Conservation (phyloP, 2,329 filamentous ascomycete genomes). For the Neonectria hederae region DNA sequence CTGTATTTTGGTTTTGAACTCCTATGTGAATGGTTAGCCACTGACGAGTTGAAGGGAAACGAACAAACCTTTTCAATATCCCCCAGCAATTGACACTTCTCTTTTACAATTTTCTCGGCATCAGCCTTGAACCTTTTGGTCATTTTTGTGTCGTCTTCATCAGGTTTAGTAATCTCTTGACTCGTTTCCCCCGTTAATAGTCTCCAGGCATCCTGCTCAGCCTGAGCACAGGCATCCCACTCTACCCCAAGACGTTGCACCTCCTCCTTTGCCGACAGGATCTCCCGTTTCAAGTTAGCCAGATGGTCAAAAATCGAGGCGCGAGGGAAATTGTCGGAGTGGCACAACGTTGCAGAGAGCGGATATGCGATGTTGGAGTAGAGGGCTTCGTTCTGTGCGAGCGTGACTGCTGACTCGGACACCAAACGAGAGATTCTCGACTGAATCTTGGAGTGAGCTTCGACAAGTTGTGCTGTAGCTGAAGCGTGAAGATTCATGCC, state of each 20-base stretch:
- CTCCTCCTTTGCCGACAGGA: conserved; percentile 38
- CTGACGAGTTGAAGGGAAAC: fast-evolving
- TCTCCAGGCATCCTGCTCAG: conserved; percentile 34
- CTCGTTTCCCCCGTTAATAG: conserved; percentile 16
- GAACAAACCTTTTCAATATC: conserved; percentile 43
- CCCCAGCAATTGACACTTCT: conserved; percentile 34
- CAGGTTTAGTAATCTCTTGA: neutral
- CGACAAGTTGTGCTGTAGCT: conserved; percentile 31
- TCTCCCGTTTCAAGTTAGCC: conserved; percentile 29
- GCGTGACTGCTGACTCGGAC: conserved; percentile 22
- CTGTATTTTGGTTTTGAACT: conserved; percentile 41
- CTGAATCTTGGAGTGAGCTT: conserved; percentile 37
- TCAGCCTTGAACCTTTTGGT: conserved; percentile 30
- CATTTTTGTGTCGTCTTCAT: conserved; percentile 5
- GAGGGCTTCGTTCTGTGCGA: conserved; percentile 33
- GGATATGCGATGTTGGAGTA: conserved; percentile 48
- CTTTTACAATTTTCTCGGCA: conserved; percentile 35
- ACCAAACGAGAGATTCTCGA: conserved; percentile 35
- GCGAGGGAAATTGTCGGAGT: conserved; percentile 33
- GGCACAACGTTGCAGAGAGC: conserved; percentile 46
- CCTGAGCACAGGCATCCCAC: conserved; percentile 40
- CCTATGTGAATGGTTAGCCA: conserved; percentile 29
- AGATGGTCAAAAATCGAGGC: conserved; percentile 43
- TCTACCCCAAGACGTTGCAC: conserved; percentile 35
- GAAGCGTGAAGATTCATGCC: conserved; percentile 36